Evolutionary conservation across 2,329 filamentous ascomycete species (phyloP), one percentile per base, ranked within the genome.

Genomic region (Zarea fungicola): DNA sequence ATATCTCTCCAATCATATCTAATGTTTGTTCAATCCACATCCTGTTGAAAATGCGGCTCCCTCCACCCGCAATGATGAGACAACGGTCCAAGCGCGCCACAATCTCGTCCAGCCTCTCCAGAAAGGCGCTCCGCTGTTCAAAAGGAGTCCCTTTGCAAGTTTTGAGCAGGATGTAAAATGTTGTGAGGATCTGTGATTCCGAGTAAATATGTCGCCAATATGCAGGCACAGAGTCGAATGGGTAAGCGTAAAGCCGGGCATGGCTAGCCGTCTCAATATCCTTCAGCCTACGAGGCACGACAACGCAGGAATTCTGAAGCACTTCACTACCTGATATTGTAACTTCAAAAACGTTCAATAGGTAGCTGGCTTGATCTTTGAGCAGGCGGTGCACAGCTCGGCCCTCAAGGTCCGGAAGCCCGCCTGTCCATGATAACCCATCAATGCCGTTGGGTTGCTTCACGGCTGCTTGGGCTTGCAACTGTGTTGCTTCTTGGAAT

Each of bases 171-270:
- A 67, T 55, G 18, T 66, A 54, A 46, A 72, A 69, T 19, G 82
- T 84, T 55, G 78, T 78, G 59, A 87, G 72, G 10, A 92, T 74
- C 48, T 80, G 78, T 2, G 84, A 80, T 48, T 90, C 85, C 1
- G 84, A 83, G 60, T 87, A 90, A 5, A 91, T 66, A 54, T 81
- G 73, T 21, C 83, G 72, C 88, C 87, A 93, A 58, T 77, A 80
- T 8, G 64, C 60, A 1, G 84, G 85, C 6, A 92, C 77, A 26
- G 82, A 73, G 53, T 77, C 78, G 62, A 81, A 90, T 2, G 81
- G 76, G 53, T 80, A 89, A 4, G 83, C 76, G 57, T 91, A 85
- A 53, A 92, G 79, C 55, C 82, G 85, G 35, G 78, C 70, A 48
- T 82, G 81, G 0, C 84, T 78, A 13, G 86, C 65, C 7, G 72